Evolutionary conservation across 73 alveolate species (phyloP).

Genomic region (Stentor coeruleus): DNA sequence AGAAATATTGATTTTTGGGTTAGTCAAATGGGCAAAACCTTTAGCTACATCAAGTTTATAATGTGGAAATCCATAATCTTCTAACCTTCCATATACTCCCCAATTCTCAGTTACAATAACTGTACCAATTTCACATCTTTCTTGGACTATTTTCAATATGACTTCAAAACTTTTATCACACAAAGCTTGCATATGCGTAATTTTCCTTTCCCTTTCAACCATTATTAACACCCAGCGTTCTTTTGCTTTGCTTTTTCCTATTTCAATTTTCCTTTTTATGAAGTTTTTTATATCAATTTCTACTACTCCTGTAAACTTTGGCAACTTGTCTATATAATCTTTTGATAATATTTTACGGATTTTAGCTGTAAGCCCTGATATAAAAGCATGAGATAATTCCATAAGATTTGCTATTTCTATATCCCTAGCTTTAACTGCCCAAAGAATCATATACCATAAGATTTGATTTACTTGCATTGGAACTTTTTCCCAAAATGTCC

Average conservation of each 20-base stretch:
- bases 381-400: not conserved
- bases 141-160: not conserved
- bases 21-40: not conserved
- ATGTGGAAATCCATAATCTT: slow-evolving; percentile 29
- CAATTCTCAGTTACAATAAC: not conserved
- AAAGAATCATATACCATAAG: not conserved
- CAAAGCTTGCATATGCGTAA: slow-evolving; percentile 6
- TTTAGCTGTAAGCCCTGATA: not conserved
- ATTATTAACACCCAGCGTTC: slow-evolving; percentile 26
- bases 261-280: slow-evolving; percentile 22
- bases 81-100: slow-evolving; percentile 16
- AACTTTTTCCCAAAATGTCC: slow-evolving; percentile 12
- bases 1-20: not conserved
- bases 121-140: slow-evolving; percentile 28
- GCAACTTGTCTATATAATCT: not conserved
- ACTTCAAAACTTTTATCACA: not conserved
- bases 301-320: slow-evolving; percentile 26
- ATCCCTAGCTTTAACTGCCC: not conserved
- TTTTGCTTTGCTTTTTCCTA: slow-evolving; percentile 21
- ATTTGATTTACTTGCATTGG: not conserved
- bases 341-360: not conserved
- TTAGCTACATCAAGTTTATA: not conserved
- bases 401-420: not conserved
- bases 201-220: slow-evolving; percentile 13
- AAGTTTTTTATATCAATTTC: slow-evolving; percentile 19